These are phyloP conservation scores for Aspergillus bertholletiae DNA, from an alignment of 495 filamentous ascomycete species.

Conservation along the genomic window DNA sequence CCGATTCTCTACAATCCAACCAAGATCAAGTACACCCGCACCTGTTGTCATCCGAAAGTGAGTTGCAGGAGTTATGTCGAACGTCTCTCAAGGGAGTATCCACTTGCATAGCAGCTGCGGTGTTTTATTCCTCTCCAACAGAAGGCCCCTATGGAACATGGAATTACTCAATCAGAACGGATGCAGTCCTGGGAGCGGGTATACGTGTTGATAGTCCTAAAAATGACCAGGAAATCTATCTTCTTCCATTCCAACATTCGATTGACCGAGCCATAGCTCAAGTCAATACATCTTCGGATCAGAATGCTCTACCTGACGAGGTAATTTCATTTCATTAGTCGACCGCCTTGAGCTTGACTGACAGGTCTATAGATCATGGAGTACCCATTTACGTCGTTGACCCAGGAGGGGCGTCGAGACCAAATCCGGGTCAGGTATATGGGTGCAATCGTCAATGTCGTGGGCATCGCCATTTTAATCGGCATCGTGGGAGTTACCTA, in stretches of 20 bases:
- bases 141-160: slow-evolving; percentile 65
- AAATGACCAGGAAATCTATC: slow-evolving; percentile 71
- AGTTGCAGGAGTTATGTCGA: slow-evolving; percentile 58
- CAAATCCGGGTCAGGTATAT: slow-evolving; percentile 64
- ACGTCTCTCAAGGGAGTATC: slow-evolving; percentile 68
- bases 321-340: slow-evolving; percentile 9
- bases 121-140: slow-evolving; percentile 67
- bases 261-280: slow-evolving; percentile 69
- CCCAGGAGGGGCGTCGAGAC: slow-evolving; percentile 57
- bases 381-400: slow-evolving; percentile 70
- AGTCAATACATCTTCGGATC: slow-evolving; percentile 38
- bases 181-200: slow-evolving; percentile 57
- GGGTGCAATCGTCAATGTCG: slow-evolving; percentile 59
- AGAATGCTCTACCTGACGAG: slow-evolving; percentile 35
- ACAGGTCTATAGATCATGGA: slow-evolving; percentile 42
- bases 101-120: slow-evolving; percentile 68
- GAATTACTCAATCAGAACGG: slow-evolving; percentile 81
- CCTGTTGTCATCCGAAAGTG: slow-evolving; percentile 46
- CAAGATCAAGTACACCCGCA: slow-evolving; percentile 54
- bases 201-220: slow-evolving; percentile 54
- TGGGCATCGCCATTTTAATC: slow-evolving; percentile 66
- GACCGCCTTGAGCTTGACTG: background rate
- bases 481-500: slow-evolving; percentile 69
- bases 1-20: slow-evolving; percentile 42
- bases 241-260: slow-evolving; percentile 72